Evolutionary conservation across 768 basidiomycete species (phyloP).

Genomic region (Mycena latifolia): DNA sequence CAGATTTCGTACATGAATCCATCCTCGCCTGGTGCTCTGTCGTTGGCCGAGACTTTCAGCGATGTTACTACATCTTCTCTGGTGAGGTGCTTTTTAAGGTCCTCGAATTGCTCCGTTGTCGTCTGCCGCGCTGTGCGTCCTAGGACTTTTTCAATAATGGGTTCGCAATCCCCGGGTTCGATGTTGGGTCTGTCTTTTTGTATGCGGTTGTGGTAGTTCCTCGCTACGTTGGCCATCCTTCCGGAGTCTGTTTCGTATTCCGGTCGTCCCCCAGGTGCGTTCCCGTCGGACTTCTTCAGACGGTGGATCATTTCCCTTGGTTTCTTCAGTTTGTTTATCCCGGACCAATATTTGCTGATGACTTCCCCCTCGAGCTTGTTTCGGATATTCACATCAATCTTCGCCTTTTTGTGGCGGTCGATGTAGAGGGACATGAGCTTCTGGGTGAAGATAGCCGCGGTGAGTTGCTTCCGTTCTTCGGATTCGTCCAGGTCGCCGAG

Average conservation of each 20-base stretch:
- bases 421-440: background rate
- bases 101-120: background rate
- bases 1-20: background rate
- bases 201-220: background rate
- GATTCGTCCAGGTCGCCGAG: background rate
- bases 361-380: constrained; percentile 4
- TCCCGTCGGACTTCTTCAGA: background rate
- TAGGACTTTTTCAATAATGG: background rate
- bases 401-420: background rate
- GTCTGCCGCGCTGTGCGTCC: background rate
- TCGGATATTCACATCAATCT: background rate
- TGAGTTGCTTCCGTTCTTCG: background rate
- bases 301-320: too few relatives aligned
- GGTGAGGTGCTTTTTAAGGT: background rate
- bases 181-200: background rate
- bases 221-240: background rate
- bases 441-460: background rate
- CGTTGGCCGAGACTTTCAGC: background rate
- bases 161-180: background rate
- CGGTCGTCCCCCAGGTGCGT: too few relatives aligned
- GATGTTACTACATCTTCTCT: background rate
- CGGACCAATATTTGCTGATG: background rate
- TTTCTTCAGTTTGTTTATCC: background rate
- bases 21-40: background rate
- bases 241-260: background rate